phyloP scores from a whole-genome alignment of 2,329 filamentous ascomycete genomes.

The Xylariaceae sp. region DNA sequence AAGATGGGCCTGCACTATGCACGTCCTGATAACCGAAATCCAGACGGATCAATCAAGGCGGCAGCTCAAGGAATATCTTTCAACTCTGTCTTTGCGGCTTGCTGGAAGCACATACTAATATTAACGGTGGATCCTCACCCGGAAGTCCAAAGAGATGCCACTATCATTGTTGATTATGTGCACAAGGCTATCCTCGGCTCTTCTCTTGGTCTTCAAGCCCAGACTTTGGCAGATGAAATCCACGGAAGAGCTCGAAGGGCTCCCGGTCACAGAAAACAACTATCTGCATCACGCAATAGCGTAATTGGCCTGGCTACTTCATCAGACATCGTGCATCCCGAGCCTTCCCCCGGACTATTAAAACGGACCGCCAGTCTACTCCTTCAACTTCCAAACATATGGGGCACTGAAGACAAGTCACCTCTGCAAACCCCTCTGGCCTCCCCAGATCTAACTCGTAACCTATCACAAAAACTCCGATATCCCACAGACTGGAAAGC shows the following conservation, averaged over 20 bases:
- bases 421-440: conserved; percentile 30
- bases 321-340: conserved; percentile 37
- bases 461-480: conserved; percentile 38
- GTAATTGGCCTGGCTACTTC: conserved; percentile 36
- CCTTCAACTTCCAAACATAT: conserved; percentile 51
- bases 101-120: conserved; percentile 91
- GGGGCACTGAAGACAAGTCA: conserved; percentile 45
- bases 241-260: conserved; percentile 47
- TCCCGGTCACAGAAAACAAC: conserved; percentile 41
- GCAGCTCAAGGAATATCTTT: conserved; percentile 62
- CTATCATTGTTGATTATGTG: conserved; percentile 80
- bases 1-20: conserved; percentile 62
- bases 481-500: conserved; percentile 41
- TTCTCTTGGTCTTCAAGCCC: conserved; percentile 65
- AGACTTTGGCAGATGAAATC: conserved; percentile 71
- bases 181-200: conserved; percentile 76
- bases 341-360: conserved; percentile 54
- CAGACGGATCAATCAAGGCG: conserved; percentile 55
- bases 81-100: conserved; percentile 86
- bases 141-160: conserved; percentile 82
- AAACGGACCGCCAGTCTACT: conserved; percentile 62
- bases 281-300: conserved; percentile 41
- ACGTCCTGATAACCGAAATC: conserved; percentile 50
- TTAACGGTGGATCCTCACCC: conserved; percentile 92
- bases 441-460: conserved; percentile 35